Percentiles rank a stretch among this genome's conserved stretches.
Evolutionary conservation across 176 grass and related monocot genomes (phyloP).

Genomic region (Poa annua): DNA sequence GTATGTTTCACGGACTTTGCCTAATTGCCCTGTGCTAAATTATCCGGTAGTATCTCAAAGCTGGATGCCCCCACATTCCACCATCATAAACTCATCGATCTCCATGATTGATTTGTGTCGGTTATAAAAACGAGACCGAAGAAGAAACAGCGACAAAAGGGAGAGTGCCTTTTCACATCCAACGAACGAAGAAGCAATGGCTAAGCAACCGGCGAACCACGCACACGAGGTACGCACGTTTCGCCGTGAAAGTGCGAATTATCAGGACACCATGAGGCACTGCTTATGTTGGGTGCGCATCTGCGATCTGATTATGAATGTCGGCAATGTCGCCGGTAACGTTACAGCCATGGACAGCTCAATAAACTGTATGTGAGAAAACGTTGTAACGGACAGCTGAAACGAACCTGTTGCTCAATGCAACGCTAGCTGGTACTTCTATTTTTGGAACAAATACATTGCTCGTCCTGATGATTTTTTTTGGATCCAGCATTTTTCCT

Average conservation of each 20-base stretch:
- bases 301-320: background rate
- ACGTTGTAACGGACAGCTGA: background rate
- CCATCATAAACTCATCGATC: background rate
- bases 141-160: background rate
- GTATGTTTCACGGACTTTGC: background rate
- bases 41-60: background rate
- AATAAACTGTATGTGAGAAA: background rate
- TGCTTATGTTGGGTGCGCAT: background rate
- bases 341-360: slow-evolving; percentile 2
- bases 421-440: background rate
- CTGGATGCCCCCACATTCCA: slow-evolving; percentile 1
- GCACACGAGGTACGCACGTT: slow-evolving; percentile 11
- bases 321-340: background rate
- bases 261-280: background rate
- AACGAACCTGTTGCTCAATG: slow-evolving; percentile 11
- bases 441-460: slow-evolving; percentile 24
- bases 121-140: background rate
- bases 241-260: background rate
- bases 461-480: background rate
- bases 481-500: background rate
- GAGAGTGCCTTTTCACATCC: background rate
- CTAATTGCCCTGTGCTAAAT: background rate
- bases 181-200: slow-evolving; percentile 24
- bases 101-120: slow-evolving; percentile 25
- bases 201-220: slow-evolving; percentile 16